These are phyloP conservation scores for Ceratobasidium sp. DNA, from an alignment of 1,284 basidiomycete species.

Conservation along the genomic window DNA sequence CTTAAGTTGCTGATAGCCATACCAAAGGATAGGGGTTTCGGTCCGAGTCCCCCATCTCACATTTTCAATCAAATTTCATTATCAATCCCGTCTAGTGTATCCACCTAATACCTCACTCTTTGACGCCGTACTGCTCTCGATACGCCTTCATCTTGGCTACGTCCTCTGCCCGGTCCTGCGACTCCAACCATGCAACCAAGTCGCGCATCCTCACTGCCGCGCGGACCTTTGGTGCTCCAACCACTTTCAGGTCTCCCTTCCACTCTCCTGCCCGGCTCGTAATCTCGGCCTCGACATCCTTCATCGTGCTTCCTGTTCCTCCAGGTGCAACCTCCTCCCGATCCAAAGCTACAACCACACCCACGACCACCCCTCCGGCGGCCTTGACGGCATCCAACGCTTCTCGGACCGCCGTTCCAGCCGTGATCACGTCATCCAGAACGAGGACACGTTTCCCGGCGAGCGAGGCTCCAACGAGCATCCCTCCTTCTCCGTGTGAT, in stretches of 20 bases:
- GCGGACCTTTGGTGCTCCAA: slow-evolving; percentile 71
- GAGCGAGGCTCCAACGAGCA: slow-evolving; percentile 85
- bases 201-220: slow-evolving; percentile 85
- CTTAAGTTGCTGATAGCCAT: too few species aligned
- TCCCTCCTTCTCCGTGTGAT: slow-evolving; percentile 96
- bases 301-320: slow-evolving; percentile 65
- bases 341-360: slow-evolving; percentile 91
- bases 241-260: background rate
- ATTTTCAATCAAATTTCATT: too few species aligned
- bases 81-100: too few species aligned
- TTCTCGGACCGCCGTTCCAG: slow-evolving; percentile 88
- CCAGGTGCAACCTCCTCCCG: slow-evolving; percentile 70
- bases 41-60: too few species aligned
- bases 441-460: slow-evolving; percentile 83
- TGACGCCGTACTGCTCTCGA: slow-evolving; percentile 75
- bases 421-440: slow-evolving; percentile 96
- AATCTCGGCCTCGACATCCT: slow-evolving; percentile 80
- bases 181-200: slow-evolving; percentile 82
- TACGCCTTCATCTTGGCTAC: slow-evolving; percentile 82
- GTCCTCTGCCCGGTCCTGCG: slow-evolving; percentile 69
- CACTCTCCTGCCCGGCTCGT: slow-evolving; percentile 45
- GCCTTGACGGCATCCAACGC: slow-evolving; percentile 75
- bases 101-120: slow-evolving; percentile 22
- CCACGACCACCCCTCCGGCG: slow-evolving; percentile 80
- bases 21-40: too few species aligned